Base-by-base conservation (phyloP, 805 yeast species). In the Metschnikowia bowlesiae region DNA sequence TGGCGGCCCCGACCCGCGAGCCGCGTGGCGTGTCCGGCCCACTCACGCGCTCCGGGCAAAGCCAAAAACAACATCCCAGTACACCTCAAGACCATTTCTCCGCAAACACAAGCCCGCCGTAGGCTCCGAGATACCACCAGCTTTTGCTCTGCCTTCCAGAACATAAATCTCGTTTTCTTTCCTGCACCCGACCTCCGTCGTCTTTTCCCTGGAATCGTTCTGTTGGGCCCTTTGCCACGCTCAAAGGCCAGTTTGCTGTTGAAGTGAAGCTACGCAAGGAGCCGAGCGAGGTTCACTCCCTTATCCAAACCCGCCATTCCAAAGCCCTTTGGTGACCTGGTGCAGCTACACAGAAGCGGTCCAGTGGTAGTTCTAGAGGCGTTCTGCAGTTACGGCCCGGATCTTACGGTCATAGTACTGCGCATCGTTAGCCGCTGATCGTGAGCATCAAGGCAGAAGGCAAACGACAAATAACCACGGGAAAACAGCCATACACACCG, bases 11-110 rank as follows among this genome's bases (percentile, higher is more conserved):
- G 41, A 8, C 41, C 41, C 41, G 14, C 39, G 39, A 13, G 31
- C 36, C 33, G 42, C 42, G 36, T 36, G 41, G 41, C 47, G 41
- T 36, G 47, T 44, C 42, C 41, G 30, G 41, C 47, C 14, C 46
- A 44, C 29, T 44, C 46, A 22, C 40, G 28, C 46, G 28, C 29
- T 13, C 16, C 16, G n/a, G 35, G 36, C 11, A 11, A 8, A 31
- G 39, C 35, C 39, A 36, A 34, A 34, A 44, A 44, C 39, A 44
- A 44, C 46, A 44, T 35, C 46, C 45, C n/a, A 22, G 22, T 33
- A 33, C 31, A 14, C 36, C 38, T 16, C 8, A 4, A 42, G 22
- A 3, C 31, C 45, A 42, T 26, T 39, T 22, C 45, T 42, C 45
- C 45, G 22, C 45, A 42, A 42, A n/a, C 45, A 8, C 38, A 37